Evolutionary conservation across 352 stramenopile genomes (phyloP).

Genomic region (Phytophthora pisi): DNA sequence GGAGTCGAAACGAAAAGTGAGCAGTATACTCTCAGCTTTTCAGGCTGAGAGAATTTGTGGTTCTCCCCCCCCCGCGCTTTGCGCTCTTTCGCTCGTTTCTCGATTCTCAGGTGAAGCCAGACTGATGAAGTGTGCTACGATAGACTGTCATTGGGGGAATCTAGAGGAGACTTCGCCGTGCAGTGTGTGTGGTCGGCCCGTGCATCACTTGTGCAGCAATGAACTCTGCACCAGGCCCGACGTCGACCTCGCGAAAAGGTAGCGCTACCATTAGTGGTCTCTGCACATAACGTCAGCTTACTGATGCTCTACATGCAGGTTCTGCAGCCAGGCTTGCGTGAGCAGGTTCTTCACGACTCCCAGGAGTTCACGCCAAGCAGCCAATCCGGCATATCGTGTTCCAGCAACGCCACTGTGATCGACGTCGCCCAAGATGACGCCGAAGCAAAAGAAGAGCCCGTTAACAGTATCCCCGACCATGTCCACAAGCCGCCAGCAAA

Average conservation of each 20-base stretch:
- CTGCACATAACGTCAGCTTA: background rate
- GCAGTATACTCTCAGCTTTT: too few relatives aligned
- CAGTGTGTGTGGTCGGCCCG: background rate
- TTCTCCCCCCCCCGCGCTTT: background rate
- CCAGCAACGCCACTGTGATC: background rate
- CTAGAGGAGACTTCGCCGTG: slow-evolving; percentile 2
- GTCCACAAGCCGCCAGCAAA: background rate
- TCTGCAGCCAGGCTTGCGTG: slow-evolving; percentile 1
- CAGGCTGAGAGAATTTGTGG: too few relatives aligned
- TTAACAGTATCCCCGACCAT: background rate
- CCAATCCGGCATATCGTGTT: slow-evolving; percentile 2
- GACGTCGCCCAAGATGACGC: background rate
- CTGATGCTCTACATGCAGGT: background rate
- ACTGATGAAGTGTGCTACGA: slow-evolving; percentile 1
- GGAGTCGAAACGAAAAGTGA: too few relatives aligned
- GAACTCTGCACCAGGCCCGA: background rate
- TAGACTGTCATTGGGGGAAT: background rate
- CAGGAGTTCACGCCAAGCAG: slow-evolving; percentile 1
- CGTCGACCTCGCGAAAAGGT: background rate
- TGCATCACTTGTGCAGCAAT: slow-evolving; percentile 9
- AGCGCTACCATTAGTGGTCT: background rate
- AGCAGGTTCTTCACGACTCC: background rate
- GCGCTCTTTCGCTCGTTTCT: background rate
- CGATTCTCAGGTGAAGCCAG: background rate
- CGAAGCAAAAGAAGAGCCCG: background rate